Conservation (phyloP, 768 basidiomycete genomes). For the Suillus decipiens region DNA sequence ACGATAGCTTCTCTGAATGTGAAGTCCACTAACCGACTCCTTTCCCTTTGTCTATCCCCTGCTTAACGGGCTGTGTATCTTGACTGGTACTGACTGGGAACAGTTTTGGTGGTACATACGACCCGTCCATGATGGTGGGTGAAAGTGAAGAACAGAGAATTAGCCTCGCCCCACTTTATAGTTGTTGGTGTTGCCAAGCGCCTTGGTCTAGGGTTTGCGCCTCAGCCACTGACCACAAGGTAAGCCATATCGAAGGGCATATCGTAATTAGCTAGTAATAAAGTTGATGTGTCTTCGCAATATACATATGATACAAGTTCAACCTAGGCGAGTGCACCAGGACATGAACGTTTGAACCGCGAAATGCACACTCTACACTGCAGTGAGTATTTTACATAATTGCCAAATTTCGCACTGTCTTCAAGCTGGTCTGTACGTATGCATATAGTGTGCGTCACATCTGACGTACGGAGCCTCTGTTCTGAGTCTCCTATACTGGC, state of each 20-base stretch:
- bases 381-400: too few species aligned
- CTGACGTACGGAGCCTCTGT: too few species aligned
- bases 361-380: too few species aligned
- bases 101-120: background rate
- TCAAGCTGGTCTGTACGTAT: too few species aligned
- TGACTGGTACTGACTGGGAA: background rate
- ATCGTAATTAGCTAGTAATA: too few species aligned
- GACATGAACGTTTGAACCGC: background rate
- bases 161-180: background rate
- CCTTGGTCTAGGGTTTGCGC: background rate
- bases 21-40: background rate
- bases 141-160: background rate
- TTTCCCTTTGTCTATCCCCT: background rate
- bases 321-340: background rate
- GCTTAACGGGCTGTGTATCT: background rate
- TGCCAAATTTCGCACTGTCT: too few species aligned
- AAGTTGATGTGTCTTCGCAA: too few species aligned
- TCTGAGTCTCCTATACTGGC: too few species aligned
- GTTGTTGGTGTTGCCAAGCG: background rate
- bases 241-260: background rate
- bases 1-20: too few species aligned
- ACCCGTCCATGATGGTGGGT: constrained; percentile 1
- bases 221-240: background rate
- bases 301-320: background rate
- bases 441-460: too few species aligned